Base-by-base conservation (phyloP, 805 yeast genomes). In the Diddensiella transvaalensis region DNA sequence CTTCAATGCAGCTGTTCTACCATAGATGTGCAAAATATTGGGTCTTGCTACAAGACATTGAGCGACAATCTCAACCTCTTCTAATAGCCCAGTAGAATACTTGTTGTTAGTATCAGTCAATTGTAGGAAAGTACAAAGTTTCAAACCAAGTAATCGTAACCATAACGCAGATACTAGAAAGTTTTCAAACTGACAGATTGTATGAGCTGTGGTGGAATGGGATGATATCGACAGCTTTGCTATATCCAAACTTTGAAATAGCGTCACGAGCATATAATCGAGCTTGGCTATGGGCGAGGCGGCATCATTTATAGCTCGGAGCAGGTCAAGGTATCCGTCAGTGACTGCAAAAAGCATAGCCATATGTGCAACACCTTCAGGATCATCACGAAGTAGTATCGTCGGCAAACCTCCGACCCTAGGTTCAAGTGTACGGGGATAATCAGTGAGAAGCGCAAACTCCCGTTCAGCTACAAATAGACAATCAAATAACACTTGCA, bases 391-490 rank as follows among this genome's bases (percentile, higher is more conserved):
- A 45, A 17, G 30, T 19, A 11, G 22, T 29, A 26, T 41, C 22
- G 37, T 29, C 18, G 35, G 42, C 2, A 48, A 48, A n/a, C 24
- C 42, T 26, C 19, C 32, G 11, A 46, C 39, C 4, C 45, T 10
- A 23, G 37, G 36, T 22, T 17, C 18, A 13, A 51, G 40, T 2
- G 54, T 51, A 26, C 48, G 36, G 3, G 54, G 54, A 30, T 42
- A 45, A 22, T 44, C 22, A 2, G 49, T 44, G 22, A 39, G 47
- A 11, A 51, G 43, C 13, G 42, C 36, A 11, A 39, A 48, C 4
- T 51, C 54, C 3, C 54, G 36, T 22, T 51, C 54, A 4, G 54
- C 48, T 22, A 48, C 45, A 33, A 29, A 44, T 13, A 51, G 41
- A 2, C 42, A 37, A 36, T 44, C 43, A 29, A 40, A 48, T 11